Percentiles rank a stretch among this genome's conserved stretches.
Evolutionary conservation across 257 asterid genomes (phyloP).

Genomic region (Apocynum venetum): DNA sequence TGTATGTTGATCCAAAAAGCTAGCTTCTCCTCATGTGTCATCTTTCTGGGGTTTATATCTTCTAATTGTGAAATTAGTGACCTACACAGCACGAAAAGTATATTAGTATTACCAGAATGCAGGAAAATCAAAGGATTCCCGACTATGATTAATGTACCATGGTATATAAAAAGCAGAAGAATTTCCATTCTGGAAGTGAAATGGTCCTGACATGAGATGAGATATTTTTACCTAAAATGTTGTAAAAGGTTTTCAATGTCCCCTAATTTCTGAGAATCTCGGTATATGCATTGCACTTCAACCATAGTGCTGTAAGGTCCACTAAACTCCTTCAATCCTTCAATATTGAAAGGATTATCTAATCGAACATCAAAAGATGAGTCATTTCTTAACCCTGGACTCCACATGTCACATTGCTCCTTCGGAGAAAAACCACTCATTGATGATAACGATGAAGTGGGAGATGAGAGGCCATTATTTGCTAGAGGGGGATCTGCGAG

Average conservation of each 20-base stretch:
- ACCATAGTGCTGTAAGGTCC: conserved; percentile 99
- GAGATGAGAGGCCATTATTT: conserved; percentile 70
- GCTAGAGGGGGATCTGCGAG: conserved; percentile 75
- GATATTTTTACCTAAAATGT: conserved; percentile 57
- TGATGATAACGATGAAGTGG: conserved; percentile 78
- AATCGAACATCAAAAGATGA: conserved; percentile 79
- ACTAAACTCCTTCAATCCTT: conserved; percentile 93
- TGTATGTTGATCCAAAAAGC: conserved; percentile 98
- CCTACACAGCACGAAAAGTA: conserved; percentile 40
- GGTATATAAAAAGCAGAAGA: background rate
- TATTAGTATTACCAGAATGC: conserved; percentile 6
- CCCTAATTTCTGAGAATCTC: conserved; percentile 74
- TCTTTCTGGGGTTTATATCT: conserved; percentile 69
- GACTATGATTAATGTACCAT: background rate
- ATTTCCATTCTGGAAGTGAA: background rate
- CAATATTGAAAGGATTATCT: conserved; percentile 88
- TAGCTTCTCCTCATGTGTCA: conserved; percentile 83
- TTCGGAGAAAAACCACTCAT: conserved; percentile 76
- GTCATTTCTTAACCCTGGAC: conserved; percentile 74
- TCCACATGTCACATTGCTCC: conserved; percentile 73
- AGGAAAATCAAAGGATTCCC: background rate
- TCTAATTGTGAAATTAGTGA: conserved; percentile 82
- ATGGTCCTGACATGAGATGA: conserved; percentile 2
- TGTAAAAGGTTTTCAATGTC: conserved; percentile 67
- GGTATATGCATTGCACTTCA: conserved; percentile 74